Percentiles rank a stretch among this genome's conserved stretches.
phyloP scores from a whole-genome alignment of 306 rosid genomes.

The Dalbergia oliveri region DNA sequence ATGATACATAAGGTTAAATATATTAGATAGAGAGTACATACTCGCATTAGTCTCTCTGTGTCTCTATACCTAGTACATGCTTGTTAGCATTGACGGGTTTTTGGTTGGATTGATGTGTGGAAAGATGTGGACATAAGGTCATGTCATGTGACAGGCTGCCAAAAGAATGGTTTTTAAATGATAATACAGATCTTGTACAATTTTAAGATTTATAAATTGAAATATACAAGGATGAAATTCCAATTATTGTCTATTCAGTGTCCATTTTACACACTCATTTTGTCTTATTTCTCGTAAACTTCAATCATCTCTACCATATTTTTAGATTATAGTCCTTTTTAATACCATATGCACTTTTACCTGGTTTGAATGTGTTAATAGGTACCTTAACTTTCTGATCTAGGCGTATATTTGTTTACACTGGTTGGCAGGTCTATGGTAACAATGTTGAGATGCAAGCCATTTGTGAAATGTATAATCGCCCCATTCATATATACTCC shows the following conservation, averaged over 20 bases:
- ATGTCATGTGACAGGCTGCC: neutral
- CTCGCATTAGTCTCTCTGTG: neutral
- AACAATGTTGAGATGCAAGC: slow-evolving; percentile 97
- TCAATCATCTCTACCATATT: neutral
- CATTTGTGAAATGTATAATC: slow-evolving; percentile 91
- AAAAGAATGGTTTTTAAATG: slow-evolving; percentile 1
- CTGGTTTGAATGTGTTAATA: neutral
- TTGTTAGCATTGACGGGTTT: too few relatives aligned
- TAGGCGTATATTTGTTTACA: slow-evolving; percentile 18
- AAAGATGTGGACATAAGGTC: neutral
- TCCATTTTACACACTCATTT: neutral
- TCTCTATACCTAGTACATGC: too few relatives aligned
- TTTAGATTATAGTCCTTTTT: neutral
- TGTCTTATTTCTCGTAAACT: neutral
- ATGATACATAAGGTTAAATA: neutral
- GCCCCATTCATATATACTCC: slow-evolving; percentile 93
- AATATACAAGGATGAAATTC: slow-evolving; percentile 1
- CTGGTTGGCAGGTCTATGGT: slow-evolving; percentile 86
- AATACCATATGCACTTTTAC: neutral
- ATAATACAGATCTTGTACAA: neutral
- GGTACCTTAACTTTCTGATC: slow-evolving; percentile 26
- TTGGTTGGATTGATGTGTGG: neutral
- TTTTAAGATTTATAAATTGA: neutral
- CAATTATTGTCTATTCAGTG: neutral
- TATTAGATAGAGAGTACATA: neutral